Evolutionary conservation across 106 monocot genomes (phyloP).

Genomic region (Allium fistulosum): DNA sequence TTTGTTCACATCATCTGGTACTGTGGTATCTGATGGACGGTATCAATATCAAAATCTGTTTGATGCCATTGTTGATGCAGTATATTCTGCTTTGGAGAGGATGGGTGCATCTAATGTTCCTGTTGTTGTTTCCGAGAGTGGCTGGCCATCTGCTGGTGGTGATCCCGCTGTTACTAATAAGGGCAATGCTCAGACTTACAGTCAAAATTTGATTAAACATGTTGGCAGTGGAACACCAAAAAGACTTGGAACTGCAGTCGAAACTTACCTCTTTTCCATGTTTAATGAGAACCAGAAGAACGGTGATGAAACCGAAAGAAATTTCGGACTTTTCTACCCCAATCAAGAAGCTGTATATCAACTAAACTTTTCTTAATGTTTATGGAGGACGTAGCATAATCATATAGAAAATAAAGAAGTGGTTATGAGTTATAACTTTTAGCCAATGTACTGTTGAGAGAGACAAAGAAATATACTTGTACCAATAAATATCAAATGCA

Average conservation of each 20-base stretch:
- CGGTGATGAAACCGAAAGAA: neutral
- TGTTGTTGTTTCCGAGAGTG: constrained; percentile 10
- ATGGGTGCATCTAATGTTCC: neutral
- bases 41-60: constrained; percentile 8
- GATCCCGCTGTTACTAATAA: neutral
- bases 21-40: neutral
- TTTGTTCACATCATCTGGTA: neutral
- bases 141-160: constrained; percentile 14
- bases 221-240: constrained; percentile 8
- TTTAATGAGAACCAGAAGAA: constrained; percentile 11
- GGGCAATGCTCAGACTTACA: constrained; percentile 6
- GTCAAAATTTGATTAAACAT: constrained; percentile 1
- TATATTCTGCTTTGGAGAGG: constrained; percentile 6
- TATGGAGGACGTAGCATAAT: too few relatives aligned
- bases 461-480: too few relatives aligned
- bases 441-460: too few relatives aligned
- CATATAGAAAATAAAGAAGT: too few relatives aligned
- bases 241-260: constrained; percentile 1
- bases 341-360: neutral
- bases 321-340: constrained; percentile 13
- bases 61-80: constrained; percentile 11
- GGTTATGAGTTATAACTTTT: too few relatives aligned
- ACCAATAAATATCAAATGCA: too few relatives aligned
- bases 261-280: constrained; percentile 13
- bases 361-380: neutral